Base-by-base conservation (phyloP, 2,329 filamentous ascomycete species). In the Pseudogymnoascus sp. region DNA sequence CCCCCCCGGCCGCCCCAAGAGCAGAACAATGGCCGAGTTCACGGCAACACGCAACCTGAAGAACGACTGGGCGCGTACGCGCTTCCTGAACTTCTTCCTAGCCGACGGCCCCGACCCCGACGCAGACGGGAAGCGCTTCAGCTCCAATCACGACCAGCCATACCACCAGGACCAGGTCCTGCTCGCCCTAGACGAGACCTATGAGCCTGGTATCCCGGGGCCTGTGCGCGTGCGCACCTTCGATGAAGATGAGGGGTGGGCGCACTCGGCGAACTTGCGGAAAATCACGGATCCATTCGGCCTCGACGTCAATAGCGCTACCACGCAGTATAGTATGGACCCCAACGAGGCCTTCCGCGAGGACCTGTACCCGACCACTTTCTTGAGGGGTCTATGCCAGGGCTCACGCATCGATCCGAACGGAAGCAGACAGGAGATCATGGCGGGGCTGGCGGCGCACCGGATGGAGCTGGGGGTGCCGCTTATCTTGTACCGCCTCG, bases 291-390 rank as follows among this genome's bases (percentile, higher is more conserved):
- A 55, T 8, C 25, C 45, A 8, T 55, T 55, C 25, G 45, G 45
- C 1, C 5, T 55, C 8, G 45, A 55, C 5, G 4, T 33, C 25
- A 55, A 55, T 7, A 16, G 14, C 25, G 45, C 25, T 0, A 55
- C 45, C n/a, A 55, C 45, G 45, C 45, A 55, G 45, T 55, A 55
- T 18, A 55, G 45, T 18, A 55, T 55, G 45, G 45, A 55, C 9
- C 25, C 45, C 45, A 55, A 55, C 25, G 45, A 55, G 25, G 45
- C 45, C 7, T 55, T 55, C n/a, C 45, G 45, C 25, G 45, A 55
- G 45, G 45, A 33, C 25, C 25, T 55, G 8, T 55, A 55, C 9
- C n/a, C 45, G 45, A 55, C 25, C 4, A 2, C 25, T 8, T 3
- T 33, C 25, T 25, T 55, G 0, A 8, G 45, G 25, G 45, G 45